Percentiles rank a stretch among this genome's conserved stretches.
Evolutionary conservation across 768 basidiomycete species (phyloP).

Genomic region (Gymnopilus junonius): DNA sequence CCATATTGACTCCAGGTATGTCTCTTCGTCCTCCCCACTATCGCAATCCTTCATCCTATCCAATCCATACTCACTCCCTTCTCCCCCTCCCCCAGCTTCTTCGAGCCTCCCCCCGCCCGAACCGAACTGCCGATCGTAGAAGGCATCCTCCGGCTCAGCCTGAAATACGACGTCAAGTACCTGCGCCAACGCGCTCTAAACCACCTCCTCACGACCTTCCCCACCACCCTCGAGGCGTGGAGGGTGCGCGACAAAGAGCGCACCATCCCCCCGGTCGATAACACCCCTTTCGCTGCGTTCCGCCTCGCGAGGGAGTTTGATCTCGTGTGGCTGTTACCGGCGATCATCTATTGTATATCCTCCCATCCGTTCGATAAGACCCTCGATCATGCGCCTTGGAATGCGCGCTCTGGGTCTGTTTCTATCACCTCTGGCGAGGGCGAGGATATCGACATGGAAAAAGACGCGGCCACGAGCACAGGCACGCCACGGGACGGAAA

Average conservation of each 20-base stretch:
- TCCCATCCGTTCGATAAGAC: constrained; percentile 41
- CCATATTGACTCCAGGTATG: constrained; percentile 39
- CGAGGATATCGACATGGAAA: background rate
- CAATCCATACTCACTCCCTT: too few species aligned
- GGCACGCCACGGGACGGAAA: background rate
- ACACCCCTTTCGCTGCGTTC: constrained; percentile 43
- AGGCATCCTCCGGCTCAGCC: constrained; percentile 40
- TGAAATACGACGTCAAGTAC: constrained; percentile 42
- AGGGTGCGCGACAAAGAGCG: constrained; percentile 35
- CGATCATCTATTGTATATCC: constrained; percentile 41
- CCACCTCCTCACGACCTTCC: constrained; percentile 41
- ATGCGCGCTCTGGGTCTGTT: too few species aligned
- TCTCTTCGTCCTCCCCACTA: background rate
- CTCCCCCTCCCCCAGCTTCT: constrained; percentile 28
- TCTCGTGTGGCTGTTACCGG: constrained; percentile 38
- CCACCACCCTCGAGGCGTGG: constrained; percentile 37
- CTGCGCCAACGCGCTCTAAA: constrained; percentile 37
- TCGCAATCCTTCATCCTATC: background rate
- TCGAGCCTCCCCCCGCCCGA: constrained; percentile 36
- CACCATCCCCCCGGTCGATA: constrained; percentile 41
- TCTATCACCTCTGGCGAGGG: too few species aligned
- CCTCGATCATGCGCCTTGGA: constrained; percentile 38
- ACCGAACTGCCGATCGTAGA: constrained; percentile 35
- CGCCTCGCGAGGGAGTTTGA: constrained; percentile 37
- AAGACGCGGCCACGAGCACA: background rate